Evolutionary conservation across 108 stramenopile genomes (phyloP), one percentile per base, ranked within the genome.

Genomic region (Stephanodiscus minutulus): DNA sequence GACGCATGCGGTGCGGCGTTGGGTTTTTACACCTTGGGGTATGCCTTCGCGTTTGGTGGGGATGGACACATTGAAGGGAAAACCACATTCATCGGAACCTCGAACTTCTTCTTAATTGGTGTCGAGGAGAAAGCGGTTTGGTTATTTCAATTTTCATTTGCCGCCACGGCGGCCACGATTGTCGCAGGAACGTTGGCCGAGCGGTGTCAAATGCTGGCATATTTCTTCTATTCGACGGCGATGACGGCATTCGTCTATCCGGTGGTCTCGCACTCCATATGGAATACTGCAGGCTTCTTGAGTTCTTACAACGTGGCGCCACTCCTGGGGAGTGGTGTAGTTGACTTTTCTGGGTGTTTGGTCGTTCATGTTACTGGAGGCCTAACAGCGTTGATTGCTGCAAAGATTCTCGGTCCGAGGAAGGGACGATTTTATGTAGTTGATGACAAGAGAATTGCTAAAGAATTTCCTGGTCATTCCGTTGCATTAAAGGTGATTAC

Each of bases 141-240:
- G 89, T 73, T 97, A 64, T 94, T 91, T 63, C 89, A 96, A 80
- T 93, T 89, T 66, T 80, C 90, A 24, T 96, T 95, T 64, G 83
- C 89, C 17, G 94, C 97, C 12, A 91, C 92, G 1, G 68, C 90
- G 9, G 91, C 90, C 3, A 95, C 93, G 20, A 97, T 98, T 71
- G 96, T 98, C 5, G 94, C 96, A 0, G 97, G 97, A n/a, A 88
- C 95, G 17, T 65, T 97, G 24, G 97, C 97, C n/a, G 97, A 96
- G 70, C 86, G 97, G n/a, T 94, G 94, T 63, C 82, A 92, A 61
- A 95, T 96, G 88, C 43, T 73, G 9, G 92, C 95, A 7, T 97
- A 97, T 73, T 61, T 97, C 29, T 87, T 81, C 37, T 94, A 96
- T 73, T 85, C 90, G 8, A 33, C 89, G 35, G 44, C 82, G 22